Evolutionary conservation across 1,284 basidiomycete genomes (phyloP).

Genomic region (Cryptococcus sp.): DNA sequence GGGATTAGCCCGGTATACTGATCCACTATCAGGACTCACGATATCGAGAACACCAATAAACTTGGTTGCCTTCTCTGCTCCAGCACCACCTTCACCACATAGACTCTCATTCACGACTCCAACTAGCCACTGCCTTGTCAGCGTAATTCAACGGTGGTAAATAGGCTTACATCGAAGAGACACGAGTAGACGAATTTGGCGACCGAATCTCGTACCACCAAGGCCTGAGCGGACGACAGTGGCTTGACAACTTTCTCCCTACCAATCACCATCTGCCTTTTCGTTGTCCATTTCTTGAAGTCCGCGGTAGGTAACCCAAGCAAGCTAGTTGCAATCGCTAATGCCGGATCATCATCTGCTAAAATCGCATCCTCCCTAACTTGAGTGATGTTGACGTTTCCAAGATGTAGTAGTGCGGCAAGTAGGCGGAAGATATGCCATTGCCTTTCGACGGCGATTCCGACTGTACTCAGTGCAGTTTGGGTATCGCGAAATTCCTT

Average conservation of each 20-base stretch:
- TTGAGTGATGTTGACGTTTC: conserved; percentile 87
- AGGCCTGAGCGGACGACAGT: conserved; percentile 82
- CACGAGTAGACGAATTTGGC: conserved; percentile 99
- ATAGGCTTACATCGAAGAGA: conserved; percentile 63
- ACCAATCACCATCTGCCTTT: conserved; percentile 93
- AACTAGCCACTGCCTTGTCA: conserved; percentile 73
- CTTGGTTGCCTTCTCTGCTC: conserved; percentile 81
- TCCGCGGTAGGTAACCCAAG: conserved; percentile 87
- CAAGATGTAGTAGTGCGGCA: conserved; percentile 89
- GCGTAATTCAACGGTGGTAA: background rate
- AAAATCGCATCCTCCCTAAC: conserved; percentile 77
- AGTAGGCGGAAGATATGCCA: conserved; percentile 96
- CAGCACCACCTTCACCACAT: conserved; percentile 81
- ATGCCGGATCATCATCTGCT: conserved; percentile 76
- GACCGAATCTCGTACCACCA: conserved; percentile 93
- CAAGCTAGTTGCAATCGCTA: conserved; percentile 78
- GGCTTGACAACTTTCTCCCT: conserved; percentile 92
- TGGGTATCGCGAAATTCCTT: conserved; percentile 94
- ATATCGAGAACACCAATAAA: conserved; percentile 97
- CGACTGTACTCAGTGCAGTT: conserved; percentile 90
- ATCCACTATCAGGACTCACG: conserved; percentile 41
- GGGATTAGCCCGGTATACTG: background rate
- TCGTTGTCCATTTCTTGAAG: conserved; percentile 98
- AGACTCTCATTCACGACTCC: conserved; percentile 94
- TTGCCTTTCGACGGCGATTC: conserved; percentile 93